Base-by-base conservation (phyloP, 345 rosid genomes). In the Trapa bicornis region DNA sequence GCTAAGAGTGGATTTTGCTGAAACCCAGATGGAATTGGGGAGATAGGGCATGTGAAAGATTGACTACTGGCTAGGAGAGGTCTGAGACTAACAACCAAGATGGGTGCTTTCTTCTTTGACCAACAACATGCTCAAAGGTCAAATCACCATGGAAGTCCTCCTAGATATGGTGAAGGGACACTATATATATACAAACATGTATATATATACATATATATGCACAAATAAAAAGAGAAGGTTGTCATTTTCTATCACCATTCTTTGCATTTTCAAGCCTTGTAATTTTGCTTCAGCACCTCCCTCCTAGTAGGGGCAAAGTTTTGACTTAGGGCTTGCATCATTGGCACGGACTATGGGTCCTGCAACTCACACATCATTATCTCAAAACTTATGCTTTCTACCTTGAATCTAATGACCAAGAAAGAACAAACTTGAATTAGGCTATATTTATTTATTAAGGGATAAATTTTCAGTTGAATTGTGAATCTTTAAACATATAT, bases 71-170 rank as follows among this genome's bases (percentile, higher is more conserved):
- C 45, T 42, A 8, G 71, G 64, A 43, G 37, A 58, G 58, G 45
- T 61, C 57, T 68, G 65, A 45, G 10, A 36, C 33, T 37, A 54
- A 61, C 17, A 52, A 69, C 12, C 45, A 37, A 33, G 71, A 66
- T 69, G 56, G 35, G 63, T 69, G 61, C 61, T 69, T 53, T 56
- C 66, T 61, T 69, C 65, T 69, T 69, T 69, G 66, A 61, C 71
- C 71, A 17, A 47, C 41, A 2, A 61, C 65, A 50, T n/a, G 10
- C 12, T 57, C 61, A 22, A 4, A 22, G 36, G 32, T n/a, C 29
- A 22, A 22, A 57, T n/a, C 57, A 16, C 53, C 65, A 61, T 61
- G 66, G 71, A 69, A 48, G 35, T 22, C 29, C 29, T 42, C 47
- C 61, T 66, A 69, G 61, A 61, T 47, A 57, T 47, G 48, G 53